Percentiles rank a stretch among this genome's conserved stretches.
Conservation (phyloP, 2,329 filamentous ascomycete genomes). For the Clarireedia paspali region DNA sequence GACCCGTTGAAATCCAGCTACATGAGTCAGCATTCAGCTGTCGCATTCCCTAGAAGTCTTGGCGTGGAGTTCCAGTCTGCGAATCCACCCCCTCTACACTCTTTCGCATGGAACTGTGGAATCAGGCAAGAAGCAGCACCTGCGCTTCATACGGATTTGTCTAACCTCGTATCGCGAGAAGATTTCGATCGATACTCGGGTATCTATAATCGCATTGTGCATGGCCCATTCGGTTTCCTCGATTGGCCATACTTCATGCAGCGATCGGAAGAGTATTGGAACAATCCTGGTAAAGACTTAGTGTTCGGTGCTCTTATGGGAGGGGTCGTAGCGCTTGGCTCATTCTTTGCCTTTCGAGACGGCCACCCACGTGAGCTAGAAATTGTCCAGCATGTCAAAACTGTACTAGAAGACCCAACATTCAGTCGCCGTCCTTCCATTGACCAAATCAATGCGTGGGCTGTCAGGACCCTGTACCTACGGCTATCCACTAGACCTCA, state of each 20-base stretch:
- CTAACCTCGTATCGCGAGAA: slow-evolving; percentile 11
- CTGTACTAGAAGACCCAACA: slow-evolving; percentile 17
- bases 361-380: slow-evolving; percentile 23
- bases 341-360: slow-evolving; percentile 26
- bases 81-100: slow-evolving; percentile 31
- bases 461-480: slow-evolving; percentile 23
- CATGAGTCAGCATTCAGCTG: slow-evolving; percentile 25
- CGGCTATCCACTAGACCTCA: slow-evolving; percentile 24
- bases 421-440: slow-evolving; percentile 10
- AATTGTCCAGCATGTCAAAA: slow-evolving; percentile 20
- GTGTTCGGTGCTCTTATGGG: slow-evolving; percentile 30
- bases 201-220: slow-evolving; percentile 25
- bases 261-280: slow-evolving; percentile 28
- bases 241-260: slow-evolving; percentile 23
- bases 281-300: slow-evolving; percentile 18
- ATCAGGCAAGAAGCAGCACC: slow-evolving; percentile 22
- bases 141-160: slow-evolving; percentile 16
- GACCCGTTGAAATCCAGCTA: slow-evolving; percentile 7
- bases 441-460: slow-evolving; percentile 21
- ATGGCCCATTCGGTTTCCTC: slow-evolving; percentile 29
- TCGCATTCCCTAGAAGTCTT: slow-evolving; percentile 30
- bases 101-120: slow-evolving; percentile 32
- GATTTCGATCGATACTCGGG: slow-evolving; percentile 15
- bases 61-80: slow-evolving; percentile 28
- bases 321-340: slow-evolving; percentile 29